phyloP scores from a whole-genome alignment of 441 rosid species.

The Populus hybrid region DNA sequence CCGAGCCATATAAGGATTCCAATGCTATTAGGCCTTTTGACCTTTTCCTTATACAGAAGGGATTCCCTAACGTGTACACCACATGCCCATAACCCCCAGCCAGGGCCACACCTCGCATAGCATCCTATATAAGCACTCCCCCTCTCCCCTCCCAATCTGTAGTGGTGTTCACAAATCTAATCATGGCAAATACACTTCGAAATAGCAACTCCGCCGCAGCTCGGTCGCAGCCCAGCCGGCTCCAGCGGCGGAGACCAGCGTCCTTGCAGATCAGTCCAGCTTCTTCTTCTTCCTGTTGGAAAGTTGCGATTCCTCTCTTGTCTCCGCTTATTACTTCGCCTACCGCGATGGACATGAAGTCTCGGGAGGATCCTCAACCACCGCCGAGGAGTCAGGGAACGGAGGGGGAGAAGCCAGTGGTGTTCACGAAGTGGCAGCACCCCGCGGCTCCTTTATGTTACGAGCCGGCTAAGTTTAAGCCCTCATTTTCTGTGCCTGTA shows the following conservation, averaged over 20 bases:
- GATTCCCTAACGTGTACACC: constrained; percentile 17
- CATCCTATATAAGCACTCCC: not conserved
- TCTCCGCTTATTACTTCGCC: constrained; percentile 77
- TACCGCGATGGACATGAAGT: constrained; percentile 29
- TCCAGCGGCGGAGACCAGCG: constrained; percentile 78
- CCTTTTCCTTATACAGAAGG: not conserved
- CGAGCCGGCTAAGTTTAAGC: constrained; percentile 44
- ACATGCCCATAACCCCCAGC: constrained; percentile 11
- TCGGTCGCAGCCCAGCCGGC: constrained; percentile 56
- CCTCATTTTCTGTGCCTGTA: constrained; percentile 55
- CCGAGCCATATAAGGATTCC: constrained; percentile 9
- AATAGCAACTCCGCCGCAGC: constrained; percentile 18
- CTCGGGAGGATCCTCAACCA: constrained; percentile 27
- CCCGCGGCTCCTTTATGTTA: constrained; percentile 80
- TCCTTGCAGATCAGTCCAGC: constrained; percentile 55
- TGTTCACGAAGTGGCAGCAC: constrained; percentile 81
- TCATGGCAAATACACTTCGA: constrained; percentile 39
- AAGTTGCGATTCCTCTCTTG: constrained; percentile 85
- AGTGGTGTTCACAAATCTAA: not conserved
- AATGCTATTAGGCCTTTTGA: not conserved
- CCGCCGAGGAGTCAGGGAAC: constrained; percentile 13
- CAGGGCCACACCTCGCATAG: not conserved
- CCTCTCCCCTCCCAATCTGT: not conserved
- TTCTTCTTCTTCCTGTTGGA: constrained; percentile 44
- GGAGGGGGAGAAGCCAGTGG: constrained; percentile 33